phyloP scores from a whole-genome alignment of 2,329 filamentous ascomycete genomes.

The Alternaria consortialis region DNA sequence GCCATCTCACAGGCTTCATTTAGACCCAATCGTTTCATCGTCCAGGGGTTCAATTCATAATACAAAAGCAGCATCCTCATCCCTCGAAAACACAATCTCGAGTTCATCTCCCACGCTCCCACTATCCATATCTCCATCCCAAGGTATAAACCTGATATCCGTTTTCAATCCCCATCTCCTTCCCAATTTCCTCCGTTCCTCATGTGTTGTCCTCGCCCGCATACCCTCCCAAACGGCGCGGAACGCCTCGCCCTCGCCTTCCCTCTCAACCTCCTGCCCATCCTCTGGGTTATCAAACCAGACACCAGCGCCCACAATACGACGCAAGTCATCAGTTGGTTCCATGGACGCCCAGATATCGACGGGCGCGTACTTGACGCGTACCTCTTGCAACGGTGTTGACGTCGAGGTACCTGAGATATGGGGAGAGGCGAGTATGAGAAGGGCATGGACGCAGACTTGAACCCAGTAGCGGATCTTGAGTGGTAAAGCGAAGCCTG shows the following conservation, averaged over 20 bases:
- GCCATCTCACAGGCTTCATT: background rate
- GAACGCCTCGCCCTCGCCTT: constrained; percentile 45
- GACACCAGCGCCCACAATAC: constrained; percentile 39
- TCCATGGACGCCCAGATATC: constrained; percentile 50
- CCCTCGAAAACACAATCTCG: constrained; percentile 42
- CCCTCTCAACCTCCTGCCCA: constrained; percentile 28
- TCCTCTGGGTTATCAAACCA: constrained; percentile 37
- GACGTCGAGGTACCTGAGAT: background rate
- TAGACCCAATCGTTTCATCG: background rate
- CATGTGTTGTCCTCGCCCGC: constrained; percentile 17
- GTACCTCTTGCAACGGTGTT: constrained; percentile 29
- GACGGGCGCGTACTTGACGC: constrained; percentile 43
- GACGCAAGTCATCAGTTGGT: constrained; percentile 38
- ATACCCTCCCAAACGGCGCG: constrained; percentile 38
- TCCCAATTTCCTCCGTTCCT: constrained; percentile 12
- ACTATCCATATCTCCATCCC: constrained; percentile 44
- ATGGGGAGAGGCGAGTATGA: constrained; percentile 28
- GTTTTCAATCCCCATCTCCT: constrained; percentile 26
- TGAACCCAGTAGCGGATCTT: constrained; percentile 48
- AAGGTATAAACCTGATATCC: constrained; percentile 35
- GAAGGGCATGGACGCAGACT: constrained; percentile 40
- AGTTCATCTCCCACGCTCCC: constrained; percentile 46
- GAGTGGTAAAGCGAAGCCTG: constrained; percentile 37
- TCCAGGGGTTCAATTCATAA: background rate
- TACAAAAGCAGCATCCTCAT: background rate